Evolutionary conservation across 2,329 filamentous ascomycete species (phyloP).

Genomic region (Aschersonia sp.): DNA sequence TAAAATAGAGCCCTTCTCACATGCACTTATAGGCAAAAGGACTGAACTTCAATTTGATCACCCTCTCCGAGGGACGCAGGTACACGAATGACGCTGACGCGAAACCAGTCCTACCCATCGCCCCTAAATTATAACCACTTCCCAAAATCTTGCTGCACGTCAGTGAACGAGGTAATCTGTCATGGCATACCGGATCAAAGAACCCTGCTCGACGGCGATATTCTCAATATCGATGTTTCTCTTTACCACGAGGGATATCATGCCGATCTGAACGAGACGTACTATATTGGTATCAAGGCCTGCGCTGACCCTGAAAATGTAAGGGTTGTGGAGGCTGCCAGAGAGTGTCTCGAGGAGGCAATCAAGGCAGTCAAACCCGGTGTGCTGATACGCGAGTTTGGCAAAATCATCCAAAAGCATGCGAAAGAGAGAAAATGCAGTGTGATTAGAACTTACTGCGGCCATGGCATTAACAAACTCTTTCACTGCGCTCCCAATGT

Average conservation of each 20-base stretch:
- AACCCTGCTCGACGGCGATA: conserved; percentile 78
- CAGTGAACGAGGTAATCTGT: conserved; percentile 93
- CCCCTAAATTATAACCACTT: conserved; percentile 92
- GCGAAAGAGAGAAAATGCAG: conserved; percentile 76
- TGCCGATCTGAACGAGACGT: conserved; percentile 94
- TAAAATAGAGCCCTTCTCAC: too few relatives aligned
- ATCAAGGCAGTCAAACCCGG: conserved; percentile 90
- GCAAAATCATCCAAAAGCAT: conserved; percentile 88
- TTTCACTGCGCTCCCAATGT: conserved; percentile 94
- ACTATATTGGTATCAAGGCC: conserved; percentile 88
- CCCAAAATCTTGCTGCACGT: conserved; percentile 96
- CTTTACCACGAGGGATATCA: conserved; percentile 93
- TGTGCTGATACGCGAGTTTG: conserved; percentile 81
- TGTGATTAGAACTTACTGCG: conserved; percentile 91
- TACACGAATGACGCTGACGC: not conserved
- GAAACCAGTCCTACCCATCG: conserved; percentile 73
- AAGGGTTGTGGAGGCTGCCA: conserved; percentile 76
- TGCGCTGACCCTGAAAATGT: conserved; percentile 73
- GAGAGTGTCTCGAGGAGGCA: conserved; percentile 75
- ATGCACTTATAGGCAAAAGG: too few relatives aligned
- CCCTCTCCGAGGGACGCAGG: not conserved
- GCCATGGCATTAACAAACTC: conserved; percentile 83
- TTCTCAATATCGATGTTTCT: conserved; percentile 92
- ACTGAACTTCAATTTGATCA: too few relatives aligned
- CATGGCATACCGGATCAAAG: conserved; percentile 94